These are phyloP conservation scores for Bipolaris bicolor DNA, from an alignment of 2,329 filamentous ascomycete genomes.

Conservation along the genomic window DNA sequence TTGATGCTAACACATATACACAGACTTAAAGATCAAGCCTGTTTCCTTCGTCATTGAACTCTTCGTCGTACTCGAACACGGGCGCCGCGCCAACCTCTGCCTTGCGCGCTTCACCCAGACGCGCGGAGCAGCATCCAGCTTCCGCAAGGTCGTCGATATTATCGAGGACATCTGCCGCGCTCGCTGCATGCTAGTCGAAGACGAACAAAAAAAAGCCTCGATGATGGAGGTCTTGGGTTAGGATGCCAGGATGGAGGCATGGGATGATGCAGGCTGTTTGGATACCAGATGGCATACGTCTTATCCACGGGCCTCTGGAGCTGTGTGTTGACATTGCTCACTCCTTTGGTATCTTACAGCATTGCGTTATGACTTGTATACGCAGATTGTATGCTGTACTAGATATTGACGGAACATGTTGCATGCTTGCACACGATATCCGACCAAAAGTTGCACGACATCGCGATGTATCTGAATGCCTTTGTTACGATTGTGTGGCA, in stretches of 20 bases:
- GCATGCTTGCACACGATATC: slow-evolving; percentile 8
- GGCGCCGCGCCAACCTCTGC: slow-evolving; percentile 74
- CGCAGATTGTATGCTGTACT: background rate
- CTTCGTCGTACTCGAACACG: slow-evolving; percentile 87
- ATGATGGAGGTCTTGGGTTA: slow-evolving; percentile 52
- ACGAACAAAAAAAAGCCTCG: slow-evolving; percentile 52
- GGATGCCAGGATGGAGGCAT: slow-evolving; percentile 13
- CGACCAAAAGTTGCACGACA: background rate
- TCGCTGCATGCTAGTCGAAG: slow-evolving; percentile 71
- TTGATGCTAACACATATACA: slow-evolving; percentile 22
- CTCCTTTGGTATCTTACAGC: background rate
- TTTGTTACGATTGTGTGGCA: background rate
- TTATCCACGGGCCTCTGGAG: slow-evolving; percentile 1
- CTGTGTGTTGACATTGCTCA: background rate
- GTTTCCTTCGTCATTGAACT: slow-evolving; percentile 88
- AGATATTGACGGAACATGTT: slow-evolving; percentile 11
- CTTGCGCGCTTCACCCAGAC: slow-evolving; percentile 88
- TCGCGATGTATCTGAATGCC: background rate
- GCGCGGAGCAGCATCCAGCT: slow-evolving; percentile 87
- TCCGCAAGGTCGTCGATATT: slow-evolving; percentile 80
- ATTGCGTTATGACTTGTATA: slow-evolving; percentile 1
- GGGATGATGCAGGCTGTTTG: slow-evolving; percentile 8
- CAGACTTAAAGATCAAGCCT: slow-evolving; percentile 81
- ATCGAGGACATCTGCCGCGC: slow-evolving; percentile 71
- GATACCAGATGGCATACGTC: slow-evolving; percentile 16